Evolutionary conservation across 1,139 yeast species (phyloP).

Genomic region (Candida albicans): DNA sequence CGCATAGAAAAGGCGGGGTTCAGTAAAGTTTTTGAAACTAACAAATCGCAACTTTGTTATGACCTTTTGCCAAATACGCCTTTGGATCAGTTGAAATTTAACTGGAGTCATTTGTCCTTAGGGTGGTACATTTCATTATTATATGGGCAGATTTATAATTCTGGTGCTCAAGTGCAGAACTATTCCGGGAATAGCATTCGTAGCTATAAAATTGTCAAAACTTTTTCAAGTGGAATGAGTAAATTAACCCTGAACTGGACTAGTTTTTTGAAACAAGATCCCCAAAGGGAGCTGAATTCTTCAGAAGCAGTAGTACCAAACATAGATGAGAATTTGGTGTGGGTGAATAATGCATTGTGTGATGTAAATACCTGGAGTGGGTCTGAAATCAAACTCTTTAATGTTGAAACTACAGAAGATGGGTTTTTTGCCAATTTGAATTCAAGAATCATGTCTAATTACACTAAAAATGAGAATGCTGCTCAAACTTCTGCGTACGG

Average conservation of each 20-base stretch:
- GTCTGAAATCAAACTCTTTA: conserved; percentile 62
- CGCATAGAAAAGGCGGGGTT: conserved; percentile 39
- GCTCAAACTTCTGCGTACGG: background rate
- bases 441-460: conserved; percentile 6
- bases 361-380: conserved; percentile 59
- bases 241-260: conserved; percentile 47
- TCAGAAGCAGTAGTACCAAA: conserved; percentile 4
- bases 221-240: conserved; percentile 39
- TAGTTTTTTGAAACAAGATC: conserved; percentile 20
- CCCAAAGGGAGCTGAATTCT: background rate
- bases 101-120: conserved; percentile 62
- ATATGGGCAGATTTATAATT: conserved; percentile 64
- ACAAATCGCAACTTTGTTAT: conserved; percentile 26
- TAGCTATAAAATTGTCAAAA: conserved; percentile 29
- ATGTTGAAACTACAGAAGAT: conserved; percentile 44
- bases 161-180: conserved; percentile 28
- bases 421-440: conserved; percentile 37
- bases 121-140: conserved; percentile 77
- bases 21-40: conserved; percentile 18
- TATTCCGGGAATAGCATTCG: conserved; percentile 18
- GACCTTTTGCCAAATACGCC: conserved; percentile 38
- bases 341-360: conserved; percentile 30
- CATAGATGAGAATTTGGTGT: conserved; percentile 12
- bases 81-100: conserved; percentile 52
- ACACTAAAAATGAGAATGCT: conserved; percentile 2